phyloP scores from a whole-genome alignment of 208 protist species.

The Angomonas desouzai region DNA sequence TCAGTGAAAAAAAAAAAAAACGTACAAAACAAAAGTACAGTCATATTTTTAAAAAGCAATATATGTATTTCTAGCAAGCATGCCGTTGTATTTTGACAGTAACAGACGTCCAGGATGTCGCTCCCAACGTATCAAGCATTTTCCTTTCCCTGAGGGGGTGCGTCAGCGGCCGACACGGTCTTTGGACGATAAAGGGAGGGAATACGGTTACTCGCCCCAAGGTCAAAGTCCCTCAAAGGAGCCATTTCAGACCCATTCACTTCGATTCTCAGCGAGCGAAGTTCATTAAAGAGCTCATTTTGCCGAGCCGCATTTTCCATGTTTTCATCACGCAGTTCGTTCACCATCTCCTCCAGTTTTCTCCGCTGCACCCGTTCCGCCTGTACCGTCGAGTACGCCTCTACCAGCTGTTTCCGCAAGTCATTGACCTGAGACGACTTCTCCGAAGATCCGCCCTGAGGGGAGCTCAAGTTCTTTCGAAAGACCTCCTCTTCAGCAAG shows the following conservation, averaged over 20 bases:
- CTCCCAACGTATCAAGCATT: background rate
- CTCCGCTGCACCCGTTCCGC: background rate
- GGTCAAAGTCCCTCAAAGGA: background rate
- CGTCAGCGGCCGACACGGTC: background rate
- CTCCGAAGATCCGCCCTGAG: too few relatives aligned
- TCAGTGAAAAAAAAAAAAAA: too few relatives aligned
- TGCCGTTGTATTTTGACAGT: too few relatives aligned
- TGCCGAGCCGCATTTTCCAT: conserved; percentile 1
- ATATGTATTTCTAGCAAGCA: too few relatives aligned
- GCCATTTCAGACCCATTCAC: background rate
- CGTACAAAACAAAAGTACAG: too few relatives aligned
- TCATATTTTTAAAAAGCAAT: too few relatives aligned
- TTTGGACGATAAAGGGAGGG: background rate
- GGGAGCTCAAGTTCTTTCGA: background rate
- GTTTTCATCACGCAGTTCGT: background rate
- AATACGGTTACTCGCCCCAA: background rate
- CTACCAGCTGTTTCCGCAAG: conserved; percentile 5
- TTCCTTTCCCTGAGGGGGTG: conserved; percentile 1
- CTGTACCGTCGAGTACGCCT: conserved; percentile 4
- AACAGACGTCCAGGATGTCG: background rate
- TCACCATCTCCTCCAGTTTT: background rate
- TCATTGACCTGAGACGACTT: too few relatives aligned
- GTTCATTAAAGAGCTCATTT: conserved; percentile 12
- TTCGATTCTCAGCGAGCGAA: conserved; percentile 15
- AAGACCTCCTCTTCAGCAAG: background rate